A percentile compares a stretch with the other conserved stretches of the same genome.
Evolutionary conservation across 2,329 filamentous ascomycete species (phyloP).

Genomic region (Aspergillus japonicus): DNA sequence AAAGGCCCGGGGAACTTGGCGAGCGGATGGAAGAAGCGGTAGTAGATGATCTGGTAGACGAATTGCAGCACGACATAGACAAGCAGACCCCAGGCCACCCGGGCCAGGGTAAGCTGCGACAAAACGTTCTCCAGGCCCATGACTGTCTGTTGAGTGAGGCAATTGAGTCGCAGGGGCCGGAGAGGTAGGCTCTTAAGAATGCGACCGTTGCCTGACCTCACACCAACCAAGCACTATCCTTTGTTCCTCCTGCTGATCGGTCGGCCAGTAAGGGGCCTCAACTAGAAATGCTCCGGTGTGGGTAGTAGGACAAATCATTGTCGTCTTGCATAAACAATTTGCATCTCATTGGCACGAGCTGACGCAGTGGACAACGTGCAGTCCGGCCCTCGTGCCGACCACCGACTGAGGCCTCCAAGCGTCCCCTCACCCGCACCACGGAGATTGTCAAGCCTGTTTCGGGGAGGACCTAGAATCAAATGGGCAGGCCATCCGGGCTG

Average conservation of each 20-base stretch:
- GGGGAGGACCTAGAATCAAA: background rate
- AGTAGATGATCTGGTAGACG: constrained; percentile 41
- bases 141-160: background rate
- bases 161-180: background rate
- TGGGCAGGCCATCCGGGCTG: background rate
- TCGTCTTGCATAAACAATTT: background rate
- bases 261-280: background rate
- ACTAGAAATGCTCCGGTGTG: background rate
- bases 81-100: constrained; percentile 23
- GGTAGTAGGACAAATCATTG: background rate
- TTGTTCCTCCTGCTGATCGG: background rate
- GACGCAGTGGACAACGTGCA: background rate
- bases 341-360: background rate
- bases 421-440: background rate
- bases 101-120: constrained; percentile 29
- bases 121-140: constrained; percentile 28
- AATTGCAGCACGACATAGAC: constrained; percentile 26
- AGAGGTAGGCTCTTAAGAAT: background rate
- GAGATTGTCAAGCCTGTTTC: background rate
- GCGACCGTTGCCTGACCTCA: background rate
- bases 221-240: background rate
- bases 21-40: constrained; percentile 54
- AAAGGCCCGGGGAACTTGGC: constrained; percentile 55
- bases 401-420: background rate
- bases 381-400: background rate